Conservation (phyloP, 2,329 filamentous ascomycete species). For the Neobulgaria alba region DNA sequence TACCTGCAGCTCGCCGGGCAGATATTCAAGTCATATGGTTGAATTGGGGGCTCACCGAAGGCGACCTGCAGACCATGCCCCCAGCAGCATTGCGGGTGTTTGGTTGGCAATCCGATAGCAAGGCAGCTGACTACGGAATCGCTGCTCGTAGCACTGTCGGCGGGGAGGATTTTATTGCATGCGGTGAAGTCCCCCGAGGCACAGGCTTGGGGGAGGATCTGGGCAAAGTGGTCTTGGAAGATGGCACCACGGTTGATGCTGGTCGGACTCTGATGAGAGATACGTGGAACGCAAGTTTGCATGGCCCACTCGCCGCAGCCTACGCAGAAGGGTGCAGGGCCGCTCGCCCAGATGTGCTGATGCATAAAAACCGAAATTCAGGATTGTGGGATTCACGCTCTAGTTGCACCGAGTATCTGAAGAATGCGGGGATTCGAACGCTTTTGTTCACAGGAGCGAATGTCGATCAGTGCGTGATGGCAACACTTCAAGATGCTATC, state of each 20-base stretch:
- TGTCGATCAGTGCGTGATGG: constrained; percentile 6
- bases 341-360: not conserved
- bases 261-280: not conserved
- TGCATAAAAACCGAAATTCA: constrained; percentile 3
- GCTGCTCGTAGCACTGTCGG: constrained; percentile 27
- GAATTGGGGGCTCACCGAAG: not conserved
- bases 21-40: constrained; percentile 4
- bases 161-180: not conserved
- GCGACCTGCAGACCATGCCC: not conserved
- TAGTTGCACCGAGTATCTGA: not conserved
- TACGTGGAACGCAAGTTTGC: not conserved
- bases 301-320: not conserved
- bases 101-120: constrained; percentile 20
- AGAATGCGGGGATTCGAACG: not conserved
- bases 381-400: not conserved
- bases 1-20: constrained; percentile 1
- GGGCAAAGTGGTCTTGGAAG: not conserved
- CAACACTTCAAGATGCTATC: constrained; percentile 3
- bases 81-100: not conserved
- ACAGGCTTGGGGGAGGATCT: not conserved
- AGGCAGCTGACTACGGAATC: constrained; percentile 29
- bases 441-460: constrained; percentile 5
- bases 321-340: not conserved
- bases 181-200: not conserved
- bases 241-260: not conserved